Evolutionary conservation across 139 green algal genomes (phyloP).

Genomic region (Marvania coccoides): DNA sequence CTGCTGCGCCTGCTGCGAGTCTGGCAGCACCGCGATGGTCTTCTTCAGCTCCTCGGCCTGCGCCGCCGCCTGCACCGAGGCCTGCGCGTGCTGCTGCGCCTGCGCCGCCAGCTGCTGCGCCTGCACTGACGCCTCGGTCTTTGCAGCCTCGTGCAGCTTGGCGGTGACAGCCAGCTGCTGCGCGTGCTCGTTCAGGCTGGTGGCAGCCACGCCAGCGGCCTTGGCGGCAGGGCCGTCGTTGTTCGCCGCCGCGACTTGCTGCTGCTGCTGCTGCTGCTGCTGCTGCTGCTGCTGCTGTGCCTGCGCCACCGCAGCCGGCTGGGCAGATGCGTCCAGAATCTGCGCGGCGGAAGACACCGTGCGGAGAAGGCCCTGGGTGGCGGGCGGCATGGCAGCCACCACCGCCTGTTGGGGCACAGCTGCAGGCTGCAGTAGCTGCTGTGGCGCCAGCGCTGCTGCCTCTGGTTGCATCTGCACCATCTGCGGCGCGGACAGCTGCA

Average conservation of each 20-base stretch:
- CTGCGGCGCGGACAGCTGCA: not conserved
- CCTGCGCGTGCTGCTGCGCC: slow-evolving; percentile 55
- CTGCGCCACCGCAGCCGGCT: not conserved
- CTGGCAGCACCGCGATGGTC: slow-evolving; percentile 18
- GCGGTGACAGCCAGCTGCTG: slow-evolving; percentile 26
- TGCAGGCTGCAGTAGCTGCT: not conserved
- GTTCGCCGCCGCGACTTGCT: not conserved
- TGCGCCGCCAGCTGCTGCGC: slow-evolving; percentile 31
- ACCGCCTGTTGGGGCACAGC: not conserved
- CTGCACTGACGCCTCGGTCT: slow-evolving; percentile 16
- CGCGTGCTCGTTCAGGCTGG: slow-evolving; percentile 44
- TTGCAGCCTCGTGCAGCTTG: slow-evolving; percentile 8
- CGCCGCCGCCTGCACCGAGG: slow-evolving; percentile 20
- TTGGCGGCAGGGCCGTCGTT: not conserved
- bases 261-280: slow-evolving; percentile 4
- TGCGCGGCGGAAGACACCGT: not conserved
- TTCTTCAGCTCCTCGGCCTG: slow-evolving; percentile 36
- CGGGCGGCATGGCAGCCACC: not conserved
- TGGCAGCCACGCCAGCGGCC: slow-evolving; percentile 11
- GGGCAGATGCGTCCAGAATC: not conserved
- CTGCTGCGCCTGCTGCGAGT: slow-evolving; percentile 13
- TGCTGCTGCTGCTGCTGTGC: not conserved
- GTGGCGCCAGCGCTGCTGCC: not conserved
- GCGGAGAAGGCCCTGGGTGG: not conserved
- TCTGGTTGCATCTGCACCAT: not conserved